Conservation (phyloP, 225 moss, liverwort and hornwort species). For the Pleurozium schreberi region DNA sequence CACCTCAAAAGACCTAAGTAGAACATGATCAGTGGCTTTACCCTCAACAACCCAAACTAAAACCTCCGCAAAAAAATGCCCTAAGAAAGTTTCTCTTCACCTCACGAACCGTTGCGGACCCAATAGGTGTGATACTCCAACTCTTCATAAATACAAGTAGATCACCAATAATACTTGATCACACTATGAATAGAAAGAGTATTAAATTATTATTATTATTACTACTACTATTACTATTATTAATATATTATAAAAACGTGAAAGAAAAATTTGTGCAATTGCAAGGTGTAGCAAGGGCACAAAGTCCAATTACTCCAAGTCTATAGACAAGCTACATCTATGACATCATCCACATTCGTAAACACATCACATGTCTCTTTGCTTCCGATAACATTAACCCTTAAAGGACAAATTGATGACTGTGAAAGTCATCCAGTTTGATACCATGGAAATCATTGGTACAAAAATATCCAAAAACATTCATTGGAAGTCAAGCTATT, state of each 20-base stretch:
- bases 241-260: too few relatives aligned
- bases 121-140: conserved; percentile 21
- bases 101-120: conserved; percentile 19
- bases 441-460: too few relatives aligned
- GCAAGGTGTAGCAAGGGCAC: neutral
- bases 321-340: neutral
- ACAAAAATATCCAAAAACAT: too few relatives aligned
- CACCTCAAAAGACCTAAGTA: neutral
- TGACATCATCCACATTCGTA: neutral
- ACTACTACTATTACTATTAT: too few relatives aligned
- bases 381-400: neutral
- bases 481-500: too few relatives aligned
- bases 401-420: too few relatives aligned
- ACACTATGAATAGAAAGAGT: neutral
- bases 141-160: neutral
- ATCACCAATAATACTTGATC: neutral
- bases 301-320: neutral
- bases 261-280: neutral
- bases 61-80: neutral
- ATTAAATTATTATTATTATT: neutral
- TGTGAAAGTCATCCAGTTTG: too few relatives aligned
- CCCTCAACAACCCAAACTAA: neutral
- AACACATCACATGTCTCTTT: neutral
- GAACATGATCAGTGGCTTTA: neutral
- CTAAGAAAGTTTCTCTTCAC: neutral